These are phyloP conservation scores for Starmerella bombicola DNA, from an alignment of 805 yeast species.

Conservation along the genomic window DNA sequence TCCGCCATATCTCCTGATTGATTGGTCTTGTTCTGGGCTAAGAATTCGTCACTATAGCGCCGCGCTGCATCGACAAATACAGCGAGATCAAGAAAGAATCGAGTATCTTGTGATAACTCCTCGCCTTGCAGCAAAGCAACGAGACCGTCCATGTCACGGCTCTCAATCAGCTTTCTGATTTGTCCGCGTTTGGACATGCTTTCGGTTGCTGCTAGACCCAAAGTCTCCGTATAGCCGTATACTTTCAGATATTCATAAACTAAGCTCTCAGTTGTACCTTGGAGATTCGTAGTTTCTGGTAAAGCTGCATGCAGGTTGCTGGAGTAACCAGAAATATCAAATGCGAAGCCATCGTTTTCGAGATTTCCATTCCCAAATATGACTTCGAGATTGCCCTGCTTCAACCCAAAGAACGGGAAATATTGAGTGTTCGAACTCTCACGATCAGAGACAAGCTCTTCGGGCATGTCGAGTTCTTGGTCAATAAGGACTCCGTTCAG, in stretches of 20 bases:
- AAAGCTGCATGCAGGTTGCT: background rate
- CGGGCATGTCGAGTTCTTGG: too few relatives aligned
- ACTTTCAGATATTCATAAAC: slow-evolving; percentile 1
- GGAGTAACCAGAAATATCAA: slow-evolving; percentile 2
- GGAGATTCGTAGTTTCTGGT: background rate
- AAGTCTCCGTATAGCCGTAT: slow-evolving; percentile 5
- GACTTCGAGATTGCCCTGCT: background rate
- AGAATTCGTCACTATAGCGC: too few relatives aligned
- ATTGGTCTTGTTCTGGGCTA: too few relatives aligned
- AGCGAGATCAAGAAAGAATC: slow-evolving; percentile 3
- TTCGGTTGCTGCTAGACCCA: background rate
- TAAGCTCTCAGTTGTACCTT: background rate
- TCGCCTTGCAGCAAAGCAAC: background rate
- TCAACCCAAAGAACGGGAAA: slow-evolving; percentile 1
- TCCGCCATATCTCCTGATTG: too few relatives aligned
- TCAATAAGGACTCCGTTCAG: background rate
- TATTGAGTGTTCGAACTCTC: background rate
- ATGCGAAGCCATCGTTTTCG: slow-evolving; percentile 9
- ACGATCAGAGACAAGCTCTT: background rate
- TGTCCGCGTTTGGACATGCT: background rate
- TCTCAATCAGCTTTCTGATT: background rate
- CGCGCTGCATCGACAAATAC: slow-evolving; percentile 4
- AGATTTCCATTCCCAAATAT: slow-evolving; percentile 5
- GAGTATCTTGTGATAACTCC: background rate
- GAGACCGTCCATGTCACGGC: background rate